These are phyloP conservation scores for Scedosporium boydii DNA, from an alignment of 2,329 filamentous ascomycete species.

Conservation along the genomic window DNA sequence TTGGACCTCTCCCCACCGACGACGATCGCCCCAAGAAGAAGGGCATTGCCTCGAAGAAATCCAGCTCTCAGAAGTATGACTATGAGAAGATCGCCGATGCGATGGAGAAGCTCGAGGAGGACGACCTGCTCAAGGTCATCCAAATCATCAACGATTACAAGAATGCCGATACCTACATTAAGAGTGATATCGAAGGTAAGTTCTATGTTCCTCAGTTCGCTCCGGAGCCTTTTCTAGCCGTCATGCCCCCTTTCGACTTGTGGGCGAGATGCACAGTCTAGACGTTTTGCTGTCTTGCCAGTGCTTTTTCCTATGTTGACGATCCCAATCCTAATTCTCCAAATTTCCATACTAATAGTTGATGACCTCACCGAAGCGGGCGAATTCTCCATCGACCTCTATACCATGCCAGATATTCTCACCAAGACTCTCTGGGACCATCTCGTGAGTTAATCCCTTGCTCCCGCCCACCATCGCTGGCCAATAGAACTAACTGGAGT, in stretches of 20 bases:
- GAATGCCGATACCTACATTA: constrained; percentile 84
- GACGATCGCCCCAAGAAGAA: constrained; percentile 55
- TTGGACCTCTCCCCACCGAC: constrained; percentile 73
- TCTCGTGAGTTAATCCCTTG: constrained; percentile 30
- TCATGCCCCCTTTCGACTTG: background rate
- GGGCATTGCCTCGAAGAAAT: constrained; percentile 58
- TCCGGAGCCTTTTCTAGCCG: constrained; percentile 5
- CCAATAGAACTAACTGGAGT: background rate
- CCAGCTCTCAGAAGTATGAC: constrained; percentile 66
- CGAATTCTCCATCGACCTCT: constrained; percentile 96
- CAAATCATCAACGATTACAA: constrained; percentile 99
- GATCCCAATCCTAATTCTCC: constrained; percentile 20
- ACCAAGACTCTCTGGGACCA: constrained; percentile 97
- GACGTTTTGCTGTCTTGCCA: background rate
- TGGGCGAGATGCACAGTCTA: constrained; percentile 6
- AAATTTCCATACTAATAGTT: constrained; percentile 20
- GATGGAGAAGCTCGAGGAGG: constrained; percentile 79
- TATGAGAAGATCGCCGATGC: constrained; percentile 96
- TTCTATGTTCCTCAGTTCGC: constrained; percentile 13
- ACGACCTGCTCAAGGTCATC: constrained; percentile 88
- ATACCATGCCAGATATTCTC: constrained; percentile 84
- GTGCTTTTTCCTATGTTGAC: constrained; percentile 7
- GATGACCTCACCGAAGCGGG: constrained; percentile 51
- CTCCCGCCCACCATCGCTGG: background rate
- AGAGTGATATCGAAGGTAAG: constrained; percentile 92